Base-by-base conservation (phyloP, 192 early-diverging fungal species). In the Podila minutissima region DNA sequence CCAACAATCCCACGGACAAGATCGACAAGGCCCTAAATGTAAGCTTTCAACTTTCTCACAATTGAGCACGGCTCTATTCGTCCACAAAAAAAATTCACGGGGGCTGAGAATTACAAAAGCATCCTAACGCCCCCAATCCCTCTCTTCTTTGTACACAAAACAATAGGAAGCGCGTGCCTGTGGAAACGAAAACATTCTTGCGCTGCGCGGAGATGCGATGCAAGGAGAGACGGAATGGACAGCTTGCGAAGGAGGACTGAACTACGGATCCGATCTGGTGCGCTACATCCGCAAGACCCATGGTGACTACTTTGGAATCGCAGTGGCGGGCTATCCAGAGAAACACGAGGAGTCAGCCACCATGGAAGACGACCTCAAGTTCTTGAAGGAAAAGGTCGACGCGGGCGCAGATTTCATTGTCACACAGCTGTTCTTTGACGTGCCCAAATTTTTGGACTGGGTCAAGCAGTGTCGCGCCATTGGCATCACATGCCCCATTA, bases 311-410 rank as follows among this genome's bases (percentile, higher is more conserved):
- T 98, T 98, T 78, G 95, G 96, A 65, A 94, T 98, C 60, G 96
- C 92, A 62, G 97, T 99, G 31, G 97, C 97, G 0, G 97, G 94
- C 26, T 96, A 98, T 82, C 96, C 95, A 26, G 97, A 99, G 83
- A 95, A 93, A 33, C 96, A 97, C 85, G 77, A 88, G 26, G 94
- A 96, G 67, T 92, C 92, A 62, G 84, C 88, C 22, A 89, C 92
- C 73, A 79, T 86, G 53, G 88, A 88, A 13, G 71, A 87, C 12
- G 97, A 99, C 70, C 81, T 98, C 28, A 41, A 69, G 53, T 86
- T 89, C 69, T 86, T 99, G 57, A 92, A 94, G 50, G 90, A 86
- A 26, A 99, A 99, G 78, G 85, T 94, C 10, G 89, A 95, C 51
- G 94, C 96, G 2, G 97, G 97, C 12, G 97, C 95, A 0, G 96